Conservation (phyloP, 805 yeast genomes). For the Tetrapisispora nanseiensis region DNA sequence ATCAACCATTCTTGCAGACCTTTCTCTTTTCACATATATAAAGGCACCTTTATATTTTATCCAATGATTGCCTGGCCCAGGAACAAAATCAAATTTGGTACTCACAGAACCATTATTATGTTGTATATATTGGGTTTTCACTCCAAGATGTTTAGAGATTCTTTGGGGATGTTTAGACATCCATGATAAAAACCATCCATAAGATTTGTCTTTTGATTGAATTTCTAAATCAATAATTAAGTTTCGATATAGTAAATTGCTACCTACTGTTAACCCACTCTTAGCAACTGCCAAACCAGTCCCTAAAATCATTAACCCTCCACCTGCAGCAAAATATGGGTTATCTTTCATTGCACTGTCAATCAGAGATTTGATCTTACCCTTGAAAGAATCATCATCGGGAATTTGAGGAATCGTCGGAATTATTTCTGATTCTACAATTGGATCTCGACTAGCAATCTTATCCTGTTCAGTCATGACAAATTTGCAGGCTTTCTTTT, state of each 20-base stretch:
- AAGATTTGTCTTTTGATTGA: constrained; percentile 86
- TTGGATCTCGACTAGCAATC: not conserved
- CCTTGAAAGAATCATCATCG: constrained; percentile 16
- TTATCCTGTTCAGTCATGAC: too few relatives aligned
- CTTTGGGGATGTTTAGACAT: constrained; percentile 76
- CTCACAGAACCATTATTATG: constrained; percentile 88
- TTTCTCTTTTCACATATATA: constrained; percentile 79
- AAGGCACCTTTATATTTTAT: constrained; percentile 78
- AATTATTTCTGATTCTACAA: not conserved
- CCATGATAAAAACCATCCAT: constrained; percentile 94
- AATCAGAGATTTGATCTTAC: constrained; percentile 33
- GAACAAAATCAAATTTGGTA: constrained; percentile 83
- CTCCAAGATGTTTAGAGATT: constrained; percentile 74
- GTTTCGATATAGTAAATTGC: constrained; percentile 67
- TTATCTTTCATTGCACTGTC: constrained; percentile 53
- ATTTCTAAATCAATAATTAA: constrained; percentile 87
- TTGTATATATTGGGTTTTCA: constrained; percentile 75
- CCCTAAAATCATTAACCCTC: constrained; percentile 94
- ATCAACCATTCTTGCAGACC: constrained; percentile 83
- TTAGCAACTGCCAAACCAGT: constrained; percentile 74
- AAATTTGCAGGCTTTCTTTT: not conserved
- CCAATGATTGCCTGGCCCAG: constrained; percentile 95
- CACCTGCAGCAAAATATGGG: constrained; percentile 98
- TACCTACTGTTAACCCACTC: constrained; percentile 51
- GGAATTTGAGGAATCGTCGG: not conserved